A percentile compares a stretch with the other conserved stretches of the same genome.
Conservation (phyloP, 768 basidiomycete genomes). For the Amanita polypyramis region DNA sequence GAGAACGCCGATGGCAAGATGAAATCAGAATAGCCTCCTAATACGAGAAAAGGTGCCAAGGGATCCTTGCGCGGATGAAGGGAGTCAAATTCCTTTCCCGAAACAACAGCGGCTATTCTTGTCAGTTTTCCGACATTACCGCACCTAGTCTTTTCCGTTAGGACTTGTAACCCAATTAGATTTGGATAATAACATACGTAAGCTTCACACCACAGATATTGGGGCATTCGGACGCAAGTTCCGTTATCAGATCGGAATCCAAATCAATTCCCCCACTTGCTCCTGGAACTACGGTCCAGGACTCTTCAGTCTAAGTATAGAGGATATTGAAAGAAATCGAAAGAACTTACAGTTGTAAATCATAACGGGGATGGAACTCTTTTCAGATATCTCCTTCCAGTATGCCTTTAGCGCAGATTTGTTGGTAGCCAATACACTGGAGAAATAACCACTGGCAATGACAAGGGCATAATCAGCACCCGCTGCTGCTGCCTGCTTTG, state of each 20-base stretch:
- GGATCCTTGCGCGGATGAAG: conserved; percentile 59
- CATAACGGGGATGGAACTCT: conserved; percentile 79
- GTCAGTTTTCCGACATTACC: conserved; percentile 90
- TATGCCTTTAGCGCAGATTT: conserved; percentile 66
- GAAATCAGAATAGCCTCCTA: conserved; percentile 84
- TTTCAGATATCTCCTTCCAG: conserved; percentile 66
- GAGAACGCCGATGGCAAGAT: conserved; percentile 62
- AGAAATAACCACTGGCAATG: conserved; percentile 82
- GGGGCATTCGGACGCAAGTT: conserved; percentile 64
- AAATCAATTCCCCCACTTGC: conserved; percentile 86
- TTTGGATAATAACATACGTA: conserved; percentile 49
- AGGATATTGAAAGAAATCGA: conserved; percentile 1
- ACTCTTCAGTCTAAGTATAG: no score
- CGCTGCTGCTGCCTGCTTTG: conserved; percentile 66
- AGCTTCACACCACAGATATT: conserved; percentile 85
- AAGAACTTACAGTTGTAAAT: conserved; percentile 72
- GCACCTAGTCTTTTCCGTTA: conserved; percentile 38
- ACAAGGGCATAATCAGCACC: conserved; percentile 86
- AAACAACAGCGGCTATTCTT: conserved; percentile 63
- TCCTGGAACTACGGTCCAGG: conserved; percentile 87
- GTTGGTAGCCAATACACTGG: conserved; percentile 56
- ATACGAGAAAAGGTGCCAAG: conserved; percentile 66
- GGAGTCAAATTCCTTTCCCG: conserved; percentile 42
- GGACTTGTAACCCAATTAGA: conserved; percentile 5
- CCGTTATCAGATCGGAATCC: conserved; percentile 78